Base-by-base conservation (phyloP, 2,329 filamentous ascomycete species). In the Fusarium sp. region DNA sequence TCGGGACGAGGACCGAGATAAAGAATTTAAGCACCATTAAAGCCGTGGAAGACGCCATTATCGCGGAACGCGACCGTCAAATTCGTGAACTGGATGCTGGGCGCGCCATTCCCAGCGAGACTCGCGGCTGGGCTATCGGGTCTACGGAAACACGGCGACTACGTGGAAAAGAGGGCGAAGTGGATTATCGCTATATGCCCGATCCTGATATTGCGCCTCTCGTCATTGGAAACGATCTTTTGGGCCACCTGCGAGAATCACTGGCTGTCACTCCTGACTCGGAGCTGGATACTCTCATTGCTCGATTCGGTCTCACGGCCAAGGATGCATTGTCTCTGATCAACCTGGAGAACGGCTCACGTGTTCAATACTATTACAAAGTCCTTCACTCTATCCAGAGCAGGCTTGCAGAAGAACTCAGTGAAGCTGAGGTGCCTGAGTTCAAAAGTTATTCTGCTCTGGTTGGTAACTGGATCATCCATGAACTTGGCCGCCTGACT, bases 161-260 rank as follows among this genome's bases (percentile, higher is more conserved):
- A 42, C 87, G 96, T 73, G 93, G 93, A 24, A 99, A 99, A 77
- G 96, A 98, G 77, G 96, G 96, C 46, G 95, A 97, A 75, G 94
- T 98, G 7, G 96, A 99, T 78, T 99, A 99, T 78, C 86, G 96
- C 40, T 99, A 99, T 76, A 98, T 99, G 95, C 95, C 96, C 0
- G 96, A 99, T 76, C 93, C 96, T 7, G 96, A 99, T 75, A 84
- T 99, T 15, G 86, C 88, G 0, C 93, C 96, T 2, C 83, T 99
- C 3, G 76, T 94, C 4, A 91, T 99, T 62, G 89, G 89, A 9
- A 75, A 84, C 3, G 89, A 92, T 57, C 83, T 98, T 1, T 81
- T 97, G 6, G 74, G 83, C 7, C 83, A 89, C 65, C 82, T 98
- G 15, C 80, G 78, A 20, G 70, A 78, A 1, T 90, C 85, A 0